Evolutionary conservation across 441 rosid genomes (phyloP).

Genomic region (Euphorbia celastroides): DNA sequence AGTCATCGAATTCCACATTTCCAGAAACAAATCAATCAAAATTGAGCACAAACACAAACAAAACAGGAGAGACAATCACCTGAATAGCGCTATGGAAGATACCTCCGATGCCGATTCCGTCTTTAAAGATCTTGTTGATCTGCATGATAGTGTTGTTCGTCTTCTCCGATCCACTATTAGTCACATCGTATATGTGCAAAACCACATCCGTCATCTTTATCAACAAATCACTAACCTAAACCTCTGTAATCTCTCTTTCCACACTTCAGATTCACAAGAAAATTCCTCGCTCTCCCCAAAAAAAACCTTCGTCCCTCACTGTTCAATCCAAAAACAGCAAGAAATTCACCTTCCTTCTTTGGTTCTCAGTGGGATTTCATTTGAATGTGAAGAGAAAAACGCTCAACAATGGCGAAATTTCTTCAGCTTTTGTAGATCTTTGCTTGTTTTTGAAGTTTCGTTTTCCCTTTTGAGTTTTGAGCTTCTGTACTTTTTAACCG

Average conservation of each 20-base stretch:
- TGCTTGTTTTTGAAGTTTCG: background rate
- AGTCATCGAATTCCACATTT: background rate
- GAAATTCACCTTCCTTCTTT: background rate
- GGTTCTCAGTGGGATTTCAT: slow-evolving; percentile 5
- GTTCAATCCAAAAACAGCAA: background rate
- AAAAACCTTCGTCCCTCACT: slow-evolving; percentile 1
- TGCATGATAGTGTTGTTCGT: slow-evolving; percentile 84
- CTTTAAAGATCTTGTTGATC: slow-evolving; percentile 94
- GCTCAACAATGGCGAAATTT: background rate
- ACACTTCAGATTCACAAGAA: background rate
- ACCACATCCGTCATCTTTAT: slow-evolving; percentile 66
- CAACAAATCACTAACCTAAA: slow-evolving; percentile 24
- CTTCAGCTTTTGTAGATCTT: background rate
- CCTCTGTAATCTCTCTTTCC: background rate
- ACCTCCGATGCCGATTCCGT: slow-evolving; percentile 89
- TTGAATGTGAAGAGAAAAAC: background rate
- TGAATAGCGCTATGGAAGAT: slow-evolving; percentile 98
- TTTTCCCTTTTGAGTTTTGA: background rate
- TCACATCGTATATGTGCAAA: slow-evolving; percentile 87
- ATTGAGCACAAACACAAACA: background rate
- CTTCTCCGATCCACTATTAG: slow-evolving; percentile 97
- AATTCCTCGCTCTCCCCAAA: slow-evolving; percentile 6
- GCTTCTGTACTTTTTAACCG: background rate
- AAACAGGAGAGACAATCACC: slow-evolving; percentile 30
- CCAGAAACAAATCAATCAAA: background rate